Evolutionary conservation across 176 grass and related monocot species (phyloP), one percentile per base, ranked within the genome.

Genomic region (Alopecurus myosuroides): DNA sequence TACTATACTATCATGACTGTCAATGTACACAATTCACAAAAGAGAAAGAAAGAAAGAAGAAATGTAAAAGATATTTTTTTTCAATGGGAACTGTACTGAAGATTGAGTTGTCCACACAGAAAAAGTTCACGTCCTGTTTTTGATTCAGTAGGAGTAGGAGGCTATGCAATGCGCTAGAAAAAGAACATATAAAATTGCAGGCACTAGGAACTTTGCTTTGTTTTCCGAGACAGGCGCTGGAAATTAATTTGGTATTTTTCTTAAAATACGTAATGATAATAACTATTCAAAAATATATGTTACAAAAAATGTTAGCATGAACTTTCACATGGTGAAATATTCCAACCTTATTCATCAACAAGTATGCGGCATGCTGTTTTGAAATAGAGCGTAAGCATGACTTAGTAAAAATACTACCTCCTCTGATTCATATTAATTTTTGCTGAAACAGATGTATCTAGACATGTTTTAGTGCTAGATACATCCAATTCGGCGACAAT

Each of bases 231-330:
- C 10, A 2, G 26, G 0, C 17, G 14, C 44, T 48, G 9, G 26
- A 74, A 74, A 74, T 48, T 46, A 45, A 53, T 82, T 62, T 82
- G 4, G 4, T 65, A 46, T 72, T 89, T 77, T 26, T 53, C 81
- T 48, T 25, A 14, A 44, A 62, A 81, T 55, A 36, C 41, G 41
- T 52, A 52, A 61, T 80, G 18, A 46, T 46, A 88, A 46, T 72
- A 35, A 50, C 25, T 79, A 23, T 63, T 42, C 25, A 40, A 19
- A 81, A 40, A 33, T 25, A 70, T 53, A 49, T 11, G 39, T 61
- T 77, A 57, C 19, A 22, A 15, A 66, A 22, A 28, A 65, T 60
- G 61, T 58, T 23, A 69, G 8, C 23, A 30, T 36, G 77, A 33
- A 85, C 12, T 75, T 45, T 56, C 18, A 34, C 35, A 68, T 35